Base-by-base conservation (phyloP, 1,284 basidiomycete species). In the Microbotryum violaceum region DNA sequence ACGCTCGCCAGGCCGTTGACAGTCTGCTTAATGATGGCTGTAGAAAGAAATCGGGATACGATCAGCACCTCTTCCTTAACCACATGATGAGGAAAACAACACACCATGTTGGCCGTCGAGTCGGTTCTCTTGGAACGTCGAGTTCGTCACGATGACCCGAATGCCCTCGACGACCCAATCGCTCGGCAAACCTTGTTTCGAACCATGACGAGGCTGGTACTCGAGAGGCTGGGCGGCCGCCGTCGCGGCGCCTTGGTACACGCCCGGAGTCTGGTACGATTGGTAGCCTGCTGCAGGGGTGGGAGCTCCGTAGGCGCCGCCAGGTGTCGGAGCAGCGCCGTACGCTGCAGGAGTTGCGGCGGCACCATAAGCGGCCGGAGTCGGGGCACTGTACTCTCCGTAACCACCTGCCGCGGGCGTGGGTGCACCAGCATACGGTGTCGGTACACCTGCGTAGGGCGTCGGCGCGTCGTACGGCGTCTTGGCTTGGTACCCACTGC, bases 221-320 rank as follows among this genome's bases (percentile, higher is more conserved):
- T 62, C 67, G 37, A 63, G 31, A 14, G 64, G 64, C 57, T 69
- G 58, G 23, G 69, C 54, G 1, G 58, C 70, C 2, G 61, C 50
- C 20, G 70, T 67, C n/a, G 70, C 65, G 4, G 70, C 68, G 5
- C 66, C 67, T 0, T 62, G 62, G 46, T 71, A 70, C 20, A 60
- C 61, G 10, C 66, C 67, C 6, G 67, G 68, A 4, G 68, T 68
- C 55, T 65, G 64, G 46, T 64, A 64, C 25, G 61, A 62, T 46
- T 66, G 62, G 48, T 59, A 61, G n/a, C 57, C 80, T 58, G 73
- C 75, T 1, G 72, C 78, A 66, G 71, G 81, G 69, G 69, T 77
- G 64, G 66, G 75, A 29, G 74, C 69, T 61, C 74, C 71, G 58
- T 76, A 76, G 49, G 60, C 61, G 55, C 75, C 76, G 4, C 64